Conservation (phyloP, 1,139 yeast species). For the Lodderomyces theae region DNA sequence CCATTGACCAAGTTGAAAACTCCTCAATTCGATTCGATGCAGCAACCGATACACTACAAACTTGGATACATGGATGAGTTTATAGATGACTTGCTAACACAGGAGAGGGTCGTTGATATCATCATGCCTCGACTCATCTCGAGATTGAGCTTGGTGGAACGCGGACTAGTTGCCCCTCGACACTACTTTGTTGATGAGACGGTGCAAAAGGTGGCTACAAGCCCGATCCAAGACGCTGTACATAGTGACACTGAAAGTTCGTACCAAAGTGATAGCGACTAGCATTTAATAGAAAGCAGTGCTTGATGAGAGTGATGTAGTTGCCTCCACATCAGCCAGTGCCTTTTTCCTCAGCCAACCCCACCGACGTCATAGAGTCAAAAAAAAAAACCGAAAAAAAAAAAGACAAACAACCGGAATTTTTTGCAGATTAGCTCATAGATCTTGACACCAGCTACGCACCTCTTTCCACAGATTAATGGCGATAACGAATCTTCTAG, state of each 20-base stretch:
- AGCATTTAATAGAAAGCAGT: too few relatives aligned
- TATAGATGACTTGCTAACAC: constrained; percentile 49
- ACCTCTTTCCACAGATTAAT: too few relatives aligned
- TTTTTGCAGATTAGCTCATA: too few relatives aligned
- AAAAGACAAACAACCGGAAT: too few relatives aligned
- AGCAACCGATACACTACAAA: constrained; percentile 26
- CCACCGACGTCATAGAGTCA: too few relatives aligned
- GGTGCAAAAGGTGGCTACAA: constrained; percentile 15
- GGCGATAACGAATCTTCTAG: constrained; percentile 19
- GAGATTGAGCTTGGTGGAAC: constrained; percentile 38
- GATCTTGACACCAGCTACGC: too few relatives aligned
- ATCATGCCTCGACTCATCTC: constrained; percentile 55
- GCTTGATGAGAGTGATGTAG: too few relatives aligned
- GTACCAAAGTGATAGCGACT: constrained; percentile 30
- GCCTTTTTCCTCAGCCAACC: too few relatives aligned
- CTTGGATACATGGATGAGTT: constrained; percentile 58
- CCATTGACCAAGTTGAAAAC: constrained; percentile 40
- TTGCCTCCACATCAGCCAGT: too few relatives aligned
- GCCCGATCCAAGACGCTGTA: constrained; percentile 10
- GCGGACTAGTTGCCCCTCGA: constrained; percentile 37
- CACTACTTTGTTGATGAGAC: constrained; percentile 28
- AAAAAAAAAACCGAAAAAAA: too few relatives aligned
- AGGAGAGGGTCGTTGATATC: constrained; percentile 55
- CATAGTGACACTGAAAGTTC: constrained; percentile 9
- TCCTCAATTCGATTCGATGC: constrained; percentile 27